phyloP scores from a whole-genome alignment of 1,139 yeast genomes.

The Meyerozyma smithsonii region DNA sequence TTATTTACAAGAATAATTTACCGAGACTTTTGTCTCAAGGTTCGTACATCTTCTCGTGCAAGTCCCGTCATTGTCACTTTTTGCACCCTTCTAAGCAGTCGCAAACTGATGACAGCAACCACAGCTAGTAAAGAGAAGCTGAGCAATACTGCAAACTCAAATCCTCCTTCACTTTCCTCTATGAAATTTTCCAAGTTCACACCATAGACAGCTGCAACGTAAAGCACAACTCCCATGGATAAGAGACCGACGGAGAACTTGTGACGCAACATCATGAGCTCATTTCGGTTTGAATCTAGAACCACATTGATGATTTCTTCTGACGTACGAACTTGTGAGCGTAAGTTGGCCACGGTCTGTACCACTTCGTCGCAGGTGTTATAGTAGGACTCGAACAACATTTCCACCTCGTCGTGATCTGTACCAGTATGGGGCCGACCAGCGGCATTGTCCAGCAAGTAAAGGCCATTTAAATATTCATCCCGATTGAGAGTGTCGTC shows the following conservation, averaged over 20 bases:
- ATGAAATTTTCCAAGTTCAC: slow-evolving; percentile 38
- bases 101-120: slow-evolving; percentile 25
- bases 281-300: slow-evolving; percentile 44
- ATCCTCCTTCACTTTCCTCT: slow-evolving; percentile 33
- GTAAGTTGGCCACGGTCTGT: slow-evolving; percentile 38
- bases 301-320: slow-evolving; percentile 45
- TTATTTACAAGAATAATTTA: background rate
- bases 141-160: slow-evolving; percentile 27
- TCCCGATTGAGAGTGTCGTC: slow-evolving; percentile 38
- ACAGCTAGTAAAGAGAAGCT: slow-evolving; percentile 24
- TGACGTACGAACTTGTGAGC: slow-evolving; percentile 40
- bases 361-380: slow-evolving; percentile 43
- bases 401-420: slow-evolving; percentile 41
- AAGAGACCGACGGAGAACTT: slow-evolving; percentile 39
- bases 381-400: slow-evolving; percentile 40
- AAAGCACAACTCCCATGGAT: slow-evolving; percentile 36
- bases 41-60: slow-evolving; percentile 3
- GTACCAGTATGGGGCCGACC: slow-evolving; percentile 24
- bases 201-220: slow-evolving; percentile 41
- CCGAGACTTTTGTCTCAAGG: background rate
- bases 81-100: slow-evolving; percentile 29
- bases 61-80: slow-evolving; percentile 39
- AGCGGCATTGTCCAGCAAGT: slow-evolving; percentile 26
- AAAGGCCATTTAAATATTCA: slow-evolving; percentile 37
- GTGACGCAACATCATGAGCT: slow-evolving; percentile 42